Base-by-base conservation (phyloP, 495 filamentous ascomycete species). In the Aspergillus kassunensis region DNA sequence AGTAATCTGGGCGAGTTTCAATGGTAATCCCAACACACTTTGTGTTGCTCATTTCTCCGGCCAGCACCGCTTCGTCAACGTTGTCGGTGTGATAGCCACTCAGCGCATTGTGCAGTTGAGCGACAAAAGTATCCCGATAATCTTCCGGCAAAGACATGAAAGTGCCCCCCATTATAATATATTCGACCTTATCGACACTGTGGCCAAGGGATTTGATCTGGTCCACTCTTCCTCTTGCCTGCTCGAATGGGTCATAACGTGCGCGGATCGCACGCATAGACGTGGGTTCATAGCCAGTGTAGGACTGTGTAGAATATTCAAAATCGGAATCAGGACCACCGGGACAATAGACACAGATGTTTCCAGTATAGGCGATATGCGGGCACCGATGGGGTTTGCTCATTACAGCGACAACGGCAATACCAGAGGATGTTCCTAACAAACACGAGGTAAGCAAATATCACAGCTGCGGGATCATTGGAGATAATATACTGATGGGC, bases 11-110 rank as follows among this genome's bases (percentile, higher is more conserved):
- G 9, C 93, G 77, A 4, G 93, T 98, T 69, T 98, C 93, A 57
- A 98, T 98, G 1, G 93, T 98, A 58, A 98, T 98, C 55, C 93
- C 93, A 7, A 98, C 92, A 60, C 93, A 98, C 64, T 98, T 98
- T 58, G 90, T 86, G 59, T 87, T 91, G 61, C 86, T 95, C 88
- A 95, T 91, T 68, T 95, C 88, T 35, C 88, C 92, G 0, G 84
- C 90, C 60, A 82, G 77, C 10, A 98, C 95, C 10, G 95, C 90
- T 74, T 98, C 93, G 67, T 98, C 93, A 25, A 98, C 93, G 60
- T 92, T 84, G 27, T 84, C 82, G 2, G 89, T 89, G 55, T 91
- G 87, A 60, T 97, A 97, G 2, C 93, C 93, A 61, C 87, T 91
- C 30, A 98, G 78, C 8, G 93, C 93, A 67, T 97, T 97, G 71